Conservation (phyloP, 176 grass and related monocot species). For the Musa troglodytarum region DNA sequence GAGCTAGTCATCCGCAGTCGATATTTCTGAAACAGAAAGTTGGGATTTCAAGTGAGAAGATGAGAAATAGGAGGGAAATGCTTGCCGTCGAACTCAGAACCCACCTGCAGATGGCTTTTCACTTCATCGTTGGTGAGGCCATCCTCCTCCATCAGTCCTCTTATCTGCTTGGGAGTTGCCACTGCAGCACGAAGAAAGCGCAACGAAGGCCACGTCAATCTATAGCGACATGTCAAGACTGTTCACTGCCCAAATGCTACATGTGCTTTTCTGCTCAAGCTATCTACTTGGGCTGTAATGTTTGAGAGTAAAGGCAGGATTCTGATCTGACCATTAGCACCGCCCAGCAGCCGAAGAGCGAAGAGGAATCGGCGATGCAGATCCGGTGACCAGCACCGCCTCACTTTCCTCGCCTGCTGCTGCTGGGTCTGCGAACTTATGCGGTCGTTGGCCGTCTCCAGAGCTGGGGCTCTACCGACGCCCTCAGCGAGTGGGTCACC, state of each 20-base stretch:
- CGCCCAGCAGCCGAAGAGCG: conserved; percentile 62
- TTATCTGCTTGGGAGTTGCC: conserved; percentile 89
- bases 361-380: conserved; percentile 65
- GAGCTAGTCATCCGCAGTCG: conserved; percentile 33
- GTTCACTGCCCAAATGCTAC: no score
- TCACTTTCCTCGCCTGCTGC: conserved; percentile 51
- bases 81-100: neutral
- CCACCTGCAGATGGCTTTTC: conserved; percentile 95
- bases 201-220: neutral
- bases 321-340: conserved; percentile 53
- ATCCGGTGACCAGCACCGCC: conserved; percentile 88
- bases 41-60: no score
- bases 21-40: conserved; percentile 53
- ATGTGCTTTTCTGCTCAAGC: no score
- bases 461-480: conserved; percentile 4
- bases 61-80: neutral
- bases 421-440: conserved; percentile 28
- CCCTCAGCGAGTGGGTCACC: neutral
- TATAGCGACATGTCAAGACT: no score
- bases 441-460: conserved; percentile 1
- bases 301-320: neutral
- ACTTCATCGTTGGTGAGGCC: conserved; percentile 97
- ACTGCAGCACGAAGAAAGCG: conserved; percentile 32
- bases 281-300: neutral
- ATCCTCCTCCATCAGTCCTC: conserved; percentile 82